These are phyloP conservation scores for Solanum lycopersicoides DNA, from an alignment of 257 asterid genomes.

Conservation along the genomic window DNA sequence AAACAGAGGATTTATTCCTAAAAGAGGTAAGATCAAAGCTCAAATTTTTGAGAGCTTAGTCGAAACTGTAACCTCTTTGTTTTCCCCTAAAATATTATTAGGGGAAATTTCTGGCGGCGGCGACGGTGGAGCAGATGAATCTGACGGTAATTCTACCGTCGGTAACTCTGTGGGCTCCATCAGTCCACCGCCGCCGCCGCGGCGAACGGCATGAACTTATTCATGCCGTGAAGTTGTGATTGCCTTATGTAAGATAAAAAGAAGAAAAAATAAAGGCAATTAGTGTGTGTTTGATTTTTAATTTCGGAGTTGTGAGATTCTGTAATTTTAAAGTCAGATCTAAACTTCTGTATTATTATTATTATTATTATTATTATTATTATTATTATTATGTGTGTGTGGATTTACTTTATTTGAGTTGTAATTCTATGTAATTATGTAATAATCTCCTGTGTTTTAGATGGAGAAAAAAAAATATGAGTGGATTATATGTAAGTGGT, in stretches of 20 bases:
- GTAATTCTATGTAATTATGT: not conserved
- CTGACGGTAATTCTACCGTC: not conserved
- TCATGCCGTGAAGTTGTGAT: not conserved
- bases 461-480: not conserved
- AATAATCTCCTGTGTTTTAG: not conserved
- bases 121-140: not conserved
- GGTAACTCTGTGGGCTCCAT: slow-evolving; percentile 9
- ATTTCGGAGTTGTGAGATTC: not conserved
- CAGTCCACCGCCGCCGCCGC: slow-evolving; percentile 24
- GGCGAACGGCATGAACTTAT: not conserved
- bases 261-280: not conserved
- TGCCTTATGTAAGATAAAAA: not conserved
- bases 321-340: not conserved
- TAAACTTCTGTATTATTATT: not conserved
- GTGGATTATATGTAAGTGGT: not conserved
- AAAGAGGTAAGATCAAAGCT: slow-evolving; percentile 49
- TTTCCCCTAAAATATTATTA: not conserved
- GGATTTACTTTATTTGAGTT: not conserved
- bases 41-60: slow-evolving; percentile 41
- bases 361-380: not conserved
- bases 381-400: not conserved
- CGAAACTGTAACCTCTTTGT: slow-evolving; percentile 18
- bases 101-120: not conserved
- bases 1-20: slow-evolving; percentile 10
- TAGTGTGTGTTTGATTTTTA: not conserved